Evolutionary conservation across 2,329 filamentous ascomycete genomes (phyloP).

Genomic region (Penicillium sp.): DNA sequence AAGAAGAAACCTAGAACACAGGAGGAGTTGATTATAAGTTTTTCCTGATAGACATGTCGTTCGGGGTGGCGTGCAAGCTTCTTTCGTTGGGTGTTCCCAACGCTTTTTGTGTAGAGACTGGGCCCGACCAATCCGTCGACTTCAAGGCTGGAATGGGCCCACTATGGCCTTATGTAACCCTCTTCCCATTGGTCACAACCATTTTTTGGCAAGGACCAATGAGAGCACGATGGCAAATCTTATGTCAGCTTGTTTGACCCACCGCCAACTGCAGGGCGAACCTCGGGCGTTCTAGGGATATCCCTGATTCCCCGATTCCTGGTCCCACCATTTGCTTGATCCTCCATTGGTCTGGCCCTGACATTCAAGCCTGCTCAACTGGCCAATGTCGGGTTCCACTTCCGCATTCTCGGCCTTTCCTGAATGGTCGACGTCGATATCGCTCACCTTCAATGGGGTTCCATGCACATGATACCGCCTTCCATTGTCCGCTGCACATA

Average conservation of each 20-base stretch:
- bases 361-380: not conserved
- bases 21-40: constrained; percentile 9
- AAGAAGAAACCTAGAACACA: not conserved
- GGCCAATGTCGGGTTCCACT: not conserved
- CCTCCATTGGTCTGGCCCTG: not conserved
- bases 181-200: no score
- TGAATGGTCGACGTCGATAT: not conserved
- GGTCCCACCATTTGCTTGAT: not conserved
- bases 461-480: no score
- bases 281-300: constrained; percentile 2
- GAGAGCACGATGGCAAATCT: not conserved
- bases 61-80: constrained; percentile 15
- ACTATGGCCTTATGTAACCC: no score
- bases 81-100: constrained; percentile 35
- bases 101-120: constrained; percentile 18
- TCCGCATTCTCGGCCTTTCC: not conserved
- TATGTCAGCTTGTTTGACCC: not conserved
- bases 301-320: not conserved
- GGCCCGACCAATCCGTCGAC: no score
- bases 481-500: not conserved
- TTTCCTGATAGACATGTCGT: constrained; percentile 5
- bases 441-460: no score
- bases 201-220: not conserved
- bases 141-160: no score
- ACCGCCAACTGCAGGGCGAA: not conserved